Evolutionary conservation across 306 rosid genomes (phyloP).

Genomic region (Lagenaria siceraria): DNA sequence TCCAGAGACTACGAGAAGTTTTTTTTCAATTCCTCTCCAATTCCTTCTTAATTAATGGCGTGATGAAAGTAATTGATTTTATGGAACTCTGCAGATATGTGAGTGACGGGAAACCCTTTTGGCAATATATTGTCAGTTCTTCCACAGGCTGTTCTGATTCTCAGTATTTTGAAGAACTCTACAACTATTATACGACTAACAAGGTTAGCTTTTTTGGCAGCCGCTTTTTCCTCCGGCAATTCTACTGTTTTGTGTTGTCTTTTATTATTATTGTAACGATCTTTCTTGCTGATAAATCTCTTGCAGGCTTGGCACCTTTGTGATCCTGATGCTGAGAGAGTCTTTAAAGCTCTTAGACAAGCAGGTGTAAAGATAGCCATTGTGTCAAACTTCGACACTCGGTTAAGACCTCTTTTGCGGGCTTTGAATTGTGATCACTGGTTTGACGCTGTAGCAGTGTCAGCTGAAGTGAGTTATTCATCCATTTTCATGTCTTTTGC

Average conservation of each 20-base stretch:
- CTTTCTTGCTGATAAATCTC: constrained; percentile 4
- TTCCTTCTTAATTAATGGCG: background rate
- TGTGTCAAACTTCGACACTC: constrained; percentile 89
- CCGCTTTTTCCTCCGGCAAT: background rate
- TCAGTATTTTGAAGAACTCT: constrained; percentile 90
- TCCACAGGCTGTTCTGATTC: constrained; percentile 93
- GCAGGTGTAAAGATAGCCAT: constrained; percentile 75
- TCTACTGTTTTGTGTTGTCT: background rate
- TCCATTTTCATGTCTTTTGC: background rate
- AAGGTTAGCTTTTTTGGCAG: constrained; percentile 38
- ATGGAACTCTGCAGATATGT: constrained; percentile 56
- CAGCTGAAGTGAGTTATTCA: constrained; percentile 63
- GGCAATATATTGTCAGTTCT: constrained; percentile 85
- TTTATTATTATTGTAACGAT: background rate
- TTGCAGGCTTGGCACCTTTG: constrained; percentile 90
- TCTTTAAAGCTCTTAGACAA: constrained; percentile 56
- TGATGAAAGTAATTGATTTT: background rate
- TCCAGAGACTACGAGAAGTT: background rate
- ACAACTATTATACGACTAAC: constrained; percentile 68
- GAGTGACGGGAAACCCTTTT: constrained; percentile 87
- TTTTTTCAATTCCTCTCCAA: background rate
- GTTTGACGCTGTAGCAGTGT: constrained; percentile 97
- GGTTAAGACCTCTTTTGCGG: constrained; percentile 70
- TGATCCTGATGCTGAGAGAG: constrained; percentile 73
- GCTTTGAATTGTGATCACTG: constrained; percentile 74